Percentiles rank a stretch among this genome's conserved stretches.
These are phyloP conservation scores for Delphinella strobiligena DNA, from an alignment of 2,329 filamentous ascomycete genomes.

Conservation along the genomic window DNA sequence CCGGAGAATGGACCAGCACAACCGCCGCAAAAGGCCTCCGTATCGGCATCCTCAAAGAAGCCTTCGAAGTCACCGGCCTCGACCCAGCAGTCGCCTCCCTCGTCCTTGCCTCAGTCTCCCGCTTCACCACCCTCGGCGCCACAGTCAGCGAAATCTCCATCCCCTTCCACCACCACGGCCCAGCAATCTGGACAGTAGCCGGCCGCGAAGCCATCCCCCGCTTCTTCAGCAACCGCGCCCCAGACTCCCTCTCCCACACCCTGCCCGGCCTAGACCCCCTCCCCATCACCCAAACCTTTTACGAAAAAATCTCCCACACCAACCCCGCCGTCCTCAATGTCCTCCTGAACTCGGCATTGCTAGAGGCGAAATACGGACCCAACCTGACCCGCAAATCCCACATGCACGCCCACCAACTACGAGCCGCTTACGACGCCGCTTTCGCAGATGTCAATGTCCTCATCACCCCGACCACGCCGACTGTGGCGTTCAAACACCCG, in stretches of 20 bases:
- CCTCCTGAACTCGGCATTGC: constrained; percentile 26
- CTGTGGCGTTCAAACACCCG: constrained; percentile 32
- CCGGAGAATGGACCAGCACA: constrained; percentile 18
- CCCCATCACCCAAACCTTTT: constrained; percentile 19
- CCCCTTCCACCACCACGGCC: constrained; percentile 35
- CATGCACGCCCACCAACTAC: constrained; percentile 33
- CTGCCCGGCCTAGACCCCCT: constrained; percentile 19
- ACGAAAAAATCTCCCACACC: constrained; percentile 29
- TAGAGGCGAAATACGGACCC: constrained; percentile 19
- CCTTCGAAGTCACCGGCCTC: constrained; percentile 27
- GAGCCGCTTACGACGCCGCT: constrained; percentile 36
- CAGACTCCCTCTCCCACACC: constrained; percentile 18
- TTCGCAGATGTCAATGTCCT: constrained; percentile 35
- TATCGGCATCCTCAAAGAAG: constrained; percentile 36
- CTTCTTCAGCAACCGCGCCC: constrained; percentile 18
- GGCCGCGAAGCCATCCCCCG: constrained; percentile 20
- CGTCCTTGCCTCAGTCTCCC: constrained; percentile 26
- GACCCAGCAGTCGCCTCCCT: constrained; percentile 25
- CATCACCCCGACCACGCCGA: constrained; percentile 35
- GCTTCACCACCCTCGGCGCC: constrained; percentile 31
- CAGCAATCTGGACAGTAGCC: constrained; percentile 36
- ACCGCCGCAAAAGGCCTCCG: constrained; percentile 28
- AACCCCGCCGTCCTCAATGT: constrained; percentile 36
- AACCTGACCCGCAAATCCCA: constrained; percentile 33
- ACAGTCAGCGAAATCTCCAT: constrained; percentile 33